A percentile compares a stretch with the other conserved stretches of the same genome.
Evolutionary conservation across 2,329 filamentous ascomycete species (phyloP).

Genomic region (Raffaelea ambrosiae): DNA sequence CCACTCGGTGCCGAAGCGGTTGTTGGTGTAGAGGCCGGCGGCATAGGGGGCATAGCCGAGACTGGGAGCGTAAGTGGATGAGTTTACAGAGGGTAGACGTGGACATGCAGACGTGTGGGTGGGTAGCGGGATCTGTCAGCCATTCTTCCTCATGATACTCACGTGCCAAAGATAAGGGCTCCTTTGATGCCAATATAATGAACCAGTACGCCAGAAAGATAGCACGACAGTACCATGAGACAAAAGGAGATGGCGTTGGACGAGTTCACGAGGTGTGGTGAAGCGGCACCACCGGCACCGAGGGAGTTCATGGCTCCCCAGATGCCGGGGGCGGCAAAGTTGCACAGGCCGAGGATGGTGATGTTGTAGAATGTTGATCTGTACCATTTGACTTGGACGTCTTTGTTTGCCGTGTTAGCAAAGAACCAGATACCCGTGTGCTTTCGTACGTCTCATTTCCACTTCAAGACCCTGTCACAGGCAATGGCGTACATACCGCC

Average conservation of each 20-base stretch:
- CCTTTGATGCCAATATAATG: constrained; percentile 63
- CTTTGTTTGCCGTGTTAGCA: not conserved
- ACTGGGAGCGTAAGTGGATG: not conserved
- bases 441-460: too few relatives aligned
- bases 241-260: constrained; percentile 66
- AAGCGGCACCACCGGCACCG: constrained; percentile 58
- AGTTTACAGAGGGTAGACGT: not conserved
- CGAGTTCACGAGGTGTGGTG: constrained; percentile 59
- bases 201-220: constrained; percentile 53
- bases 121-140: too few relatives aligned
- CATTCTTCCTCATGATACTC: constrained; percentile 17
- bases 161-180: constrained; percentile 62
- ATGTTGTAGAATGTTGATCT: constrained; percentile 66
- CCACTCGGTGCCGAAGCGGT: constrained; percentile 61
- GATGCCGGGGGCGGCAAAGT: constrained; percentile 61
- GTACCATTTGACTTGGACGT: constrained; percentile 47
- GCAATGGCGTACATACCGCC: not conserved
- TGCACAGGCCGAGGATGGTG: constrained; percentile 61
- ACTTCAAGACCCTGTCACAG: not conserved
- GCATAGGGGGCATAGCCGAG: constrained; percentile 64
- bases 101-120: too few relatives aligned
- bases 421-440: too few relatives aligned
- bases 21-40: constrained; percentile 64
- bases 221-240: constrained; percentile 54
- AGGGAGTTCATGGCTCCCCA: constrained; percentile 69